Evolutionary conservation across 2,329 filamentous ascomycete species (phyloP).

Genomic region (Trichophaea hybrida): DNA sequence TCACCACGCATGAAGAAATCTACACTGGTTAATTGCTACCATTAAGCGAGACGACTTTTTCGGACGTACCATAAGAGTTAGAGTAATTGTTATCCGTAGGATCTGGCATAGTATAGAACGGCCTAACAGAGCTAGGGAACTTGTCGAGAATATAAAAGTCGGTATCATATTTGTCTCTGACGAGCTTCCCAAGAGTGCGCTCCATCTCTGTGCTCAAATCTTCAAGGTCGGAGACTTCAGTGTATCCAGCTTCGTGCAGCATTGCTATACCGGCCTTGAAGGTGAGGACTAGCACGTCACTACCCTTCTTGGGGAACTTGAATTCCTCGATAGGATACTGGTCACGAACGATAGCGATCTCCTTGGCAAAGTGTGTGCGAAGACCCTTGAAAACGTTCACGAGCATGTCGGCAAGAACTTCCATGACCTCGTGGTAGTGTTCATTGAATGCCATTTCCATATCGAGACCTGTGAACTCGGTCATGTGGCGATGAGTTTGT

Average conservation of each 20-base stretch:
- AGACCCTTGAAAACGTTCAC: conserved; percentile 68
- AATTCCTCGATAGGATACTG: conserved; percentile 67
- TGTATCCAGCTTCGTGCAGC: conserved; percentile 56
- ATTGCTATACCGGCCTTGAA: conserved; percentile 68
- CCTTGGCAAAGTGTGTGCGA: conserved; percentile 48
- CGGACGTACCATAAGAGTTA: conserved; percentile 38
- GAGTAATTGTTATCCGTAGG: conserved; percentile 50
- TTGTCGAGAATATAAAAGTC: conserved; percentile 97
- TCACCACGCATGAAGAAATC: conserved; percentile 89
- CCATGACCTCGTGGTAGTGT: conserved; percentile 59
- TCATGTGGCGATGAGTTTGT: conserved; percentile 74
- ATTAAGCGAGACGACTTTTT: neutral
- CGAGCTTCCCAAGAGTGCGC: conserved; percentile 73
- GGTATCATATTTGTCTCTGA: conserved; percentile 77
- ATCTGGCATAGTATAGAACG: conserved; percentile 83
- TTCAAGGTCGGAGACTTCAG: conserved; percentile 58
- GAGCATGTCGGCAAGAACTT: conserved; percentile 59
- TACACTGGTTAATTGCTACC: conserved; percentile 2
- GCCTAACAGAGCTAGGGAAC: conserved; percentile 76
- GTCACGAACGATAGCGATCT: conserved; percentile 57
- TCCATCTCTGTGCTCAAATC: conserved; percentile 70
- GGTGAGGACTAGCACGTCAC: conserved; percentile 55
- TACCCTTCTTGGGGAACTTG: conserved; percentile 57
- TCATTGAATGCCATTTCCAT: conserved; percentile 78
- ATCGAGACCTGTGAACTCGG: conserved; percentile 80